Conservation (phyloP, 1,139 yeast genomes). For the Blastobotrys elegans region DNA sequence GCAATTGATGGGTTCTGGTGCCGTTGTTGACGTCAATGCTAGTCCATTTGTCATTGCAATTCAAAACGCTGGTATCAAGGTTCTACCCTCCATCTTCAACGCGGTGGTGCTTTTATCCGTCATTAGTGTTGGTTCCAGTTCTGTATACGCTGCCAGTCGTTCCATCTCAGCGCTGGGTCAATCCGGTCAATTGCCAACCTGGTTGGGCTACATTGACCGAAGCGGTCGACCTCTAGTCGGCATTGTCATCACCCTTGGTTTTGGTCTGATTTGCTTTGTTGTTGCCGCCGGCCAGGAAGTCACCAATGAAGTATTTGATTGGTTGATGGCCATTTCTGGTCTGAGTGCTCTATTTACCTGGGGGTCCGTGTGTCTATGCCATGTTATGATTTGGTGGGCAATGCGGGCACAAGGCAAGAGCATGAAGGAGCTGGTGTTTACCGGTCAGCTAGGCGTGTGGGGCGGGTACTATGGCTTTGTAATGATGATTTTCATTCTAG, state of each 20-base stretch:
- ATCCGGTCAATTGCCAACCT: slow-evolving; percentile 73
- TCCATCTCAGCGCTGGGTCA: slow-evolving; percentile 77
- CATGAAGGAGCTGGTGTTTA: slow-evolving; percentile 61
- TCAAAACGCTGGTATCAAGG: slow-evolving; percentile 51
- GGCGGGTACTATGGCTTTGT: slow-evolving; percentile 68
- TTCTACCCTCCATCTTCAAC: slow-evolving; percentile 65
- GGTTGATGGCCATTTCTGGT: slow-evolving; percentile 80
- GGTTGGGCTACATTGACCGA: slow-evolving; percentile 67
- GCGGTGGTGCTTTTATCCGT: slow-evolving; percentile 71
- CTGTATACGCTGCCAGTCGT: slow-evolving; percentile 75
- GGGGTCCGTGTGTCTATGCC: slow-evolving; percentile 73
- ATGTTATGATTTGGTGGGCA: slow-evolving; percentile 74
- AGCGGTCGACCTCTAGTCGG: slow-evolving; percentile 73
- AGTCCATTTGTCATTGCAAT: slow-evolving; percentile 76
- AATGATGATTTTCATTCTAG: slow-evolving; percentile 57
- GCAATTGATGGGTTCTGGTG: slow-evolving; percentile 43
- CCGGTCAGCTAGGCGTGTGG: slow-evolving; percentile 59
- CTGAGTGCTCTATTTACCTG: slow-evolving; percentile 76
- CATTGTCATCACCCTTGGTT: slow-evolving; percentile 47
- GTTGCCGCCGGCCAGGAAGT: slow-evolving; percentile 63
- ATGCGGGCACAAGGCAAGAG: slow-evolving; percentile 60
- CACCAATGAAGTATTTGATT: slow-evolving; percentile 63
- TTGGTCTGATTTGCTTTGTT: slow-evolving; percentile 68
- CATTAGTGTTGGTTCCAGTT: slow-evolving; percentile 68
- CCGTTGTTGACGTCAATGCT: slow-evolving; percentile 49